Evolutionary conservation across 192 early-diverging fungal genomes (phyloP).

Genomic region (Jimgerdemannia lactiflua): DNA sequence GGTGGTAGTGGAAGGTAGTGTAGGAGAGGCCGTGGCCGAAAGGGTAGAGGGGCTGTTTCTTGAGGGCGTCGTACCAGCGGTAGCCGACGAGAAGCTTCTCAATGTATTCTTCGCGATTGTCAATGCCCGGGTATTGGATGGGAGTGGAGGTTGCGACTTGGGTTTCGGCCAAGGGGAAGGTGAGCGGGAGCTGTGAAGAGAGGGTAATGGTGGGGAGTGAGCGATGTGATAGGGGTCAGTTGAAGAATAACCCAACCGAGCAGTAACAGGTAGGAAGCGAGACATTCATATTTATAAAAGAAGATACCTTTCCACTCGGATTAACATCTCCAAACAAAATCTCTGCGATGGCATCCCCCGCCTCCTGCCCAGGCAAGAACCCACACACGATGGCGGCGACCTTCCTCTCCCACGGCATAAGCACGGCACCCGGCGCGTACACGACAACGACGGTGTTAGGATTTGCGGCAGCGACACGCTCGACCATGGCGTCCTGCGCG

Average conservation of each 20-base stretch:
- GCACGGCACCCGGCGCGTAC: constrained; percentile 15
- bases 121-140: not conserved
- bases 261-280: no score
- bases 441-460: constrained; percentile 17
- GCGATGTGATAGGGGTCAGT: no score
- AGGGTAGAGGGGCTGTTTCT: constrained; percentile 38
- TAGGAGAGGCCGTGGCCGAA: constrained; percentile 56
- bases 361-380: constrained; percentile 51
- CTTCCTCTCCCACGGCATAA: constrained; percentile 9
- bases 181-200: no score
- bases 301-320: constrained; percentile 48
- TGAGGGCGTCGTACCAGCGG: constrained; percentile 16
- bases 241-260: no score
- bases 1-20: constrained; percentile 38
- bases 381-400: constrained; percentile 41
- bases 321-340: constrained; percentile 49
- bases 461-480: constrained; percentile 11
- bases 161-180: constrained; percentile 2
- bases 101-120: constrained; percentile 8
- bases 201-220: no score
- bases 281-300: no score
- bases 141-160: not conserved
- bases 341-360: constrained; percentile 50
- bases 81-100: constrained; percentile 24
- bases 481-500: constrained; percentile 13